A percentile compares a stretch with the other conserved stretches of the same genome.
phyloP scores from a whole-genome alignment of 139 green algal species.

The Trebouxia sp. region DNA sequence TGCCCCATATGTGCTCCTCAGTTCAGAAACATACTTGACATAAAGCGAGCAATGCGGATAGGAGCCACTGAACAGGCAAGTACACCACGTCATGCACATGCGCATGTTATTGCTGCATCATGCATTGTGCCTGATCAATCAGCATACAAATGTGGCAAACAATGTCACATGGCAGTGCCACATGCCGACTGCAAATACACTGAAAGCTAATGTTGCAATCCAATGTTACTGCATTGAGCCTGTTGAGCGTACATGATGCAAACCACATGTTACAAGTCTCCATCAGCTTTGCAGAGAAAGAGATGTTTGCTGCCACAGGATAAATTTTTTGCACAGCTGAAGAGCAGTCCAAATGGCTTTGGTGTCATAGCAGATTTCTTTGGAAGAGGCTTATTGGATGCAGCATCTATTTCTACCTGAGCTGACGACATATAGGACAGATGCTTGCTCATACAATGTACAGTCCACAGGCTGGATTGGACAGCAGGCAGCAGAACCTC shows the following conservation, averaged over 20 bases:
- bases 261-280: not conserved
- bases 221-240: not conserved
- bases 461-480: not conserved
- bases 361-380: constrained; percentile 88
- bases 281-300: not conserved
- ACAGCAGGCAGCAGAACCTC: no score
- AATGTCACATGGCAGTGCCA: not conserved
- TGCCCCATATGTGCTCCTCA: constrained; percentile 90
- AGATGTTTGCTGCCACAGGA: constrained; percentile 62
- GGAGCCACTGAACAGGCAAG: constrained; percentile 42
- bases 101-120: not conserved
- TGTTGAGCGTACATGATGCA: not conserved
- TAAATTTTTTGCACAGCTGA: constrained; percentile 91
- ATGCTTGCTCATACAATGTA: not conserved
- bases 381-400: constrained; percentile 82
- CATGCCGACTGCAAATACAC: no score
- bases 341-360: constrained; percentile 81
- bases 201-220: no score
- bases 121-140: not conserved
- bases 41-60: constrained; percentile 61
- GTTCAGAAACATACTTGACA: constrained; percentile 71
- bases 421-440: no score
- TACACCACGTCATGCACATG: not conserved
- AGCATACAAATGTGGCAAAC: not conserved
- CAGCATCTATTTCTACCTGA: not conserved